phyloP scores from a whole-genome alignment of 441 rosid genomes.

The Arabidopsis hybrid region DNA sequence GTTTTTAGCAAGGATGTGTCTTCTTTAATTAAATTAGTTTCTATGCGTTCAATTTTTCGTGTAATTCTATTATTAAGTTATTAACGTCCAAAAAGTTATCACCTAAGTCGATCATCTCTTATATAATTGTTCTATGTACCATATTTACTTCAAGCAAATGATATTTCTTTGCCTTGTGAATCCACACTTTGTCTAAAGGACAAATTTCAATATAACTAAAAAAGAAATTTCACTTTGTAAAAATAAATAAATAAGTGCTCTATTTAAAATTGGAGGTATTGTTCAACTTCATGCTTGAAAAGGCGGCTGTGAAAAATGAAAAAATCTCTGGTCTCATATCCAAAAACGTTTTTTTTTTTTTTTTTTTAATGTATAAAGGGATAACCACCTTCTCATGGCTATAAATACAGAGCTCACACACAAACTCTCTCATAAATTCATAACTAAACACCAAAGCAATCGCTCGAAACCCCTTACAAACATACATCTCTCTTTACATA shows the following conservation, averaged over 20 bases:
- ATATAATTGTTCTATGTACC: neutral
- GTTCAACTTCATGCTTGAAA: neutral
- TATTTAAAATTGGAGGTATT: neutral
- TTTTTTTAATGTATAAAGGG: neutral
- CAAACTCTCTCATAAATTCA: slow-evolving; percentile 20
- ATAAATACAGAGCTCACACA: slow-evolving; percentile 37
- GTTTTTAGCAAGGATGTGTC: slow-evolving; percentile 9
- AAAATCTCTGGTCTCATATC: neutral
- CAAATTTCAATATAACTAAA: neutral
- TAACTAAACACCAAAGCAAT: slow-evolving; percentile 27
- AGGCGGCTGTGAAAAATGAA: slow-evolving; percentile 6
- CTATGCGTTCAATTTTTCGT: slow-evolving; percentile 6
- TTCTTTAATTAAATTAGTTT: neutral
- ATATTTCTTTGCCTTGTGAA: neutral
- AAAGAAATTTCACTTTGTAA: neutral
- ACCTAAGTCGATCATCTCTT: slow-evolving; percentile 9
- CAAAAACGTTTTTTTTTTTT: neutral
- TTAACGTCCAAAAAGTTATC: slow-evolving; percentile 15
- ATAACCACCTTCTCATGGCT: slow-evolving; percentile 20
- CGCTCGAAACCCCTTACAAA: neutral
- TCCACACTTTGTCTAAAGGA: neutral
- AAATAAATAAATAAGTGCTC: neutral
- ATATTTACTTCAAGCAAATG: neutral
- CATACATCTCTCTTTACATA: neutral
- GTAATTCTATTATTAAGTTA: neutral